Evolutionary conservation across 306 rosid species (phyloP), one percentile per base, ranked within the genome.

Genomic region (Luffa acutangula): DNA sequence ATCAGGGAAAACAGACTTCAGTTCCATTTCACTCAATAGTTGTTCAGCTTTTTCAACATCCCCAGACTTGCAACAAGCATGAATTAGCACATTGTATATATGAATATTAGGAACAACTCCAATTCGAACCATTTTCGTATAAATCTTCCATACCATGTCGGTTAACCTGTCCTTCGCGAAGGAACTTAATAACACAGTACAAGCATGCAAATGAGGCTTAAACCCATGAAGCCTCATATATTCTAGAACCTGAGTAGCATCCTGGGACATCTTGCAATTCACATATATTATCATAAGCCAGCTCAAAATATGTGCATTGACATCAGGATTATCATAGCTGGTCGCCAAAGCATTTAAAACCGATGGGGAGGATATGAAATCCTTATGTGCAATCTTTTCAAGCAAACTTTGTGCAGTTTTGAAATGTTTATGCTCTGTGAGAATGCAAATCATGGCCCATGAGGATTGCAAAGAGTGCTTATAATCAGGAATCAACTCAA

Each of bases 31-130:
- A 54, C 85, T 83, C 60, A 89, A 71, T 31, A 94, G 59, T 67
- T 82, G 33, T 69, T 88, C 94, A 0, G 92, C 96, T 80, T 88
- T 90, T 80, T 92, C 93, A 51, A 78, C 78, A 72, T 92, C 98
- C 76, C 94, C 84, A 54, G 96, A 89, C 77, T 85, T 89, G 84
- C 93, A 88, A 81, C 97, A 92, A 76, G 96, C 96, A 84, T 91
- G 96, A 71, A 94, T 85, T 42, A 94, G 82, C 81, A 92, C 96
- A 80, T 94, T 94, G 81, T 94, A 90, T 65, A 87, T 34, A 70
- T 90, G 93, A 17, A 89, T 37, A 83, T 92, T 94, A 7, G 88
- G 90, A 81, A 83, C 85, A 83, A 90, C 85, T 65, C 96, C 92
- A 17, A 63, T 31, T 73, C 65, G 84, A 79, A 83, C 76, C 91